A percentile compares a stretch with the other conserved stretches of the same genome.
phyloP scores from a whole-genome alignment of 306 rosid genomes.

The Dicorynia guianensis region DNA sequence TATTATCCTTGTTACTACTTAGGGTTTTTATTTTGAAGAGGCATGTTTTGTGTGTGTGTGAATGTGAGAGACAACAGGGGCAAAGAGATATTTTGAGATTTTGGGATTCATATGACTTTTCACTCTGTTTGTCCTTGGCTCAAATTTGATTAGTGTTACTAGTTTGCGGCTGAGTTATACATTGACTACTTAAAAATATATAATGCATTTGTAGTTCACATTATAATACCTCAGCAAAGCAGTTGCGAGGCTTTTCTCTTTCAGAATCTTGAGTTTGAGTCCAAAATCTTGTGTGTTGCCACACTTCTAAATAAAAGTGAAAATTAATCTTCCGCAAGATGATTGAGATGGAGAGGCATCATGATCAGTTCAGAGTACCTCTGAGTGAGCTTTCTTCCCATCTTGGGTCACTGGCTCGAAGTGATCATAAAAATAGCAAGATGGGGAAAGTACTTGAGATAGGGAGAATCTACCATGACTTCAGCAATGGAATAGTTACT shows the following conservation, averaged over 20 bases:
- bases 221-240: not conserved
- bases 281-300: too few species aligned
- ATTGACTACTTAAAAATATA: not conserved
- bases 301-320: too few species aligned
- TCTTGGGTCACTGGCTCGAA: not conserved
- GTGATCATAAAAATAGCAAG: constrained; percentile 24
- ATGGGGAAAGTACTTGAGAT: constrained; percentile 49
- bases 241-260: too few species aligned
- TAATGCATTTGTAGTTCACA: constrained; percentile 16
- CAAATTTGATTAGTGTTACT: not conserved
- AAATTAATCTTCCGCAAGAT: not conserved
- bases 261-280: too few species aligned
- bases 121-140: constrained; percentile 21
- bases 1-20: not conserved
- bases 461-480: constrained; percentile 56
- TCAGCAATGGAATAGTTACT: constrained; percentile 54
- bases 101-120: constrained; percentile 36
- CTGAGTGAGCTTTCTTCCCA: not conserved
- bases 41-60: not conserved
- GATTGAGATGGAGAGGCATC: constrained; percentile 12
- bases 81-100: constrained; percentile 10
- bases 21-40: not conserved
- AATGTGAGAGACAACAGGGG: constrained; percentile 14
- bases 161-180: not conserved
- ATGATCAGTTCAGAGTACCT: not conserved